phyloP scores from a whole-genome alignment of 495 filamentous ascomycete genomes.

The Hypomontagnella monticulosa region DNA sequence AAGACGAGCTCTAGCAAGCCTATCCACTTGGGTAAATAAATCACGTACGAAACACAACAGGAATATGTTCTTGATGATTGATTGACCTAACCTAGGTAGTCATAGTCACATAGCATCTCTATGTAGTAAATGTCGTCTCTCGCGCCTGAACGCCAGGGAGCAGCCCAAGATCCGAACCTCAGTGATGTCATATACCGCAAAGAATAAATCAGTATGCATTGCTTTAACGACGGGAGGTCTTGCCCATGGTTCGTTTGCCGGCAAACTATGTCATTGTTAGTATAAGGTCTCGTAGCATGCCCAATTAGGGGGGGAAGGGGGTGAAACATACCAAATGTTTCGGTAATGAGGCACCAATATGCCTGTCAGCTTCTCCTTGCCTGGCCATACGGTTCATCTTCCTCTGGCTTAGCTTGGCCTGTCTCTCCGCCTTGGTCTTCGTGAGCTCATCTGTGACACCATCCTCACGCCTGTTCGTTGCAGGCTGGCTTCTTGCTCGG shows the following conservation, averaged over 20 bases:
- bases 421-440: conserved; percentile 81
- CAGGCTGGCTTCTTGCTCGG: conserved; percentile 76
- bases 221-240: conserved; percentile 47
- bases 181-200: conserved; percentile 22
- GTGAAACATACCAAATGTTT: conserved; percentile 85
- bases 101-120: conserved; percentile 1
- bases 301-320: not conserved
- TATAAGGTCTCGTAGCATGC: not conserved
- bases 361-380: conserved; percentile 95
- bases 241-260: conserved; percentile 45
- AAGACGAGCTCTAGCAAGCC: too few relatives aligned
- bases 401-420: conserved; percentile 90
- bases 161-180: conserved; percentile 22
- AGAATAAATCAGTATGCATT: conserved; percentile 1
- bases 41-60: not conserved
- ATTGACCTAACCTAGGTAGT: conserved; percentile 10
- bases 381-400: conserved; percentile 98
- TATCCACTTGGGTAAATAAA: too few relatives aligned
- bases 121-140: conserved; percentile 10
- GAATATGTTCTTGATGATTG: conserved; percentile 4
- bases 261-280: conserved; percentile 50
- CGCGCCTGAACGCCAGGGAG: conserved; percentile 24
- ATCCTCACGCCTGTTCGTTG: conserved; percentile 83
- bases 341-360: conserved; percentile 79
- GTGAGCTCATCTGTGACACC: conserved; percentile 71